Conservation (phyloP, 2,329 filamentous ascomycete genomes). For the Scleromitrula shiraiana region DNA sequence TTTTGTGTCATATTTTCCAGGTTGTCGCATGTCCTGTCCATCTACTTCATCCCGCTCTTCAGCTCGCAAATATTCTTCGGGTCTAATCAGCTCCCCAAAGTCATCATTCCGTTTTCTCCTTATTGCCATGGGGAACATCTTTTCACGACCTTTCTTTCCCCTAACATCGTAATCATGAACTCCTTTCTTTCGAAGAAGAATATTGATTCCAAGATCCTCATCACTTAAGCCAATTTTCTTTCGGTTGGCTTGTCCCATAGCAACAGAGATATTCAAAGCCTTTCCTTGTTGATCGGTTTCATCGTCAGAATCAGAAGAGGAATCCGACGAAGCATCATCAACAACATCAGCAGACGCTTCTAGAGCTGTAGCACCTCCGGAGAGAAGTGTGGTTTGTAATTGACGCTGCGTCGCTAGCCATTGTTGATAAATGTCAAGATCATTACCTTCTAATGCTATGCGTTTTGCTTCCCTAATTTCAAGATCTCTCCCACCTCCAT, state of each 20-base stretch:
- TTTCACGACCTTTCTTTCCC: conserved; percentile 84
- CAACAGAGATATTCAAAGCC: conserved; percentile 79
- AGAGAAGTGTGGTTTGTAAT: conserved; percentile 71
- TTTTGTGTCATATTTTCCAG: conserved; percentile 42
- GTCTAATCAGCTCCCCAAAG: conserved; percentile 87
- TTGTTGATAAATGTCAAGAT: conserved; percentile 79
- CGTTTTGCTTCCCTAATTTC: conserved; percentile 53
- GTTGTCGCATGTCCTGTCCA: conserved; percentile 50
- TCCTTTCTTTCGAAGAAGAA: conserved; percentile 79
- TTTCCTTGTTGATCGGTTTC: conserved; percentile 88
- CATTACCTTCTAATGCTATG: conserved; percentile 62
- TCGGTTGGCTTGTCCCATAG: conserved; percentile 72
- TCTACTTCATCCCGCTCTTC: conserved; percentile 80
- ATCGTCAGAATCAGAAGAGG: conserved; percentile 78
- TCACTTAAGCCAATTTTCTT: conserved; percentile 83
- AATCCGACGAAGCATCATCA: conserved; percentile 80
- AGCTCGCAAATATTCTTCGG: conserved; percentile 86
- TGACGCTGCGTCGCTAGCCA: conserved; percentile 85
- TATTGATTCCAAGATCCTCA: conserved; percentile 84
- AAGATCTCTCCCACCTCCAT: conserved; percentile 55
- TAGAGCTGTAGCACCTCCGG: conserved; percentile 56
- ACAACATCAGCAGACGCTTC: conserved; percentile 65
- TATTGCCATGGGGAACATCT: conserved; percentile 82
- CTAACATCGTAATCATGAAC: conserved; percentile 92
- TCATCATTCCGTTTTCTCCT: conserved; percentile 76